Evolutionary conservation across 1,284 basidiomycete species (phyloP).

Genomic region (Somion occarium): DNA sequence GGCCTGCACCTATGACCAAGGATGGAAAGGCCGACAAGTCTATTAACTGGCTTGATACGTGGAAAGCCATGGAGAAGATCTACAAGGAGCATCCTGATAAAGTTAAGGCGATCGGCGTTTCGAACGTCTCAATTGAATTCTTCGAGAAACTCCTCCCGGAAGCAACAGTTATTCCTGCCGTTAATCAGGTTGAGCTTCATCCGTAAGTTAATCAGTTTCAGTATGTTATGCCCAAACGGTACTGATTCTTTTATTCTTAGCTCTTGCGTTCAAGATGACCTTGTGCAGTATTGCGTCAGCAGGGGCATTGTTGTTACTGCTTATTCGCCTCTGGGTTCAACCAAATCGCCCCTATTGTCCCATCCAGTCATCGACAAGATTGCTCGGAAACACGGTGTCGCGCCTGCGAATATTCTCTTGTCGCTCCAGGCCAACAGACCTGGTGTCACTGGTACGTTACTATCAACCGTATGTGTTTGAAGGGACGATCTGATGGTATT

Average conservation of each 20-base stretch:
- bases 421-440: conserved; percentile 64
- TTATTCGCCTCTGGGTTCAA: conserved; percentile 78
- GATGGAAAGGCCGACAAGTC: conserved; percentile 46
- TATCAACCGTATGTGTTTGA: not conserved
- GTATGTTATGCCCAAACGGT: not conserved
- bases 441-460: conserved; percentile 42
- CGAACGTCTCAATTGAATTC: conserved; percentile 63
- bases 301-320: conserved; percentile 68
- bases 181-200: conserved; percentile 80
- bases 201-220: conserved; percentile 39
- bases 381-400: conserved; percentile 48
- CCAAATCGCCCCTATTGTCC: conserved; percentile 64
- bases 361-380: conserved; percentile 52
- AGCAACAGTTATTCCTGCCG: conserved; percentile 67
- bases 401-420: conserved; percentile 55
- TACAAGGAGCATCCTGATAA: conserved; percentile 62
- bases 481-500: not conserved
- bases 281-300: conserved; percentile 53
- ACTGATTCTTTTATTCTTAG: conserved; percentile 24
- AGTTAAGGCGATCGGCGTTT: conserved; percentile 73
- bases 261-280: conserved; percentile 58
- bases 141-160: conserved; percentile 54
- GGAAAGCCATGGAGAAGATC: conserved; percentile 73
- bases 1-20: conserved; percentile 58
- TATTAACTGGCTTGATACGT: conserved; percentile 69